These are phyloP conservation scores for Venturiaceae sp. DNA, from an alignment of 2,329 filamentous ascomycete genomes.

Conservation along the genomic window DNA sequence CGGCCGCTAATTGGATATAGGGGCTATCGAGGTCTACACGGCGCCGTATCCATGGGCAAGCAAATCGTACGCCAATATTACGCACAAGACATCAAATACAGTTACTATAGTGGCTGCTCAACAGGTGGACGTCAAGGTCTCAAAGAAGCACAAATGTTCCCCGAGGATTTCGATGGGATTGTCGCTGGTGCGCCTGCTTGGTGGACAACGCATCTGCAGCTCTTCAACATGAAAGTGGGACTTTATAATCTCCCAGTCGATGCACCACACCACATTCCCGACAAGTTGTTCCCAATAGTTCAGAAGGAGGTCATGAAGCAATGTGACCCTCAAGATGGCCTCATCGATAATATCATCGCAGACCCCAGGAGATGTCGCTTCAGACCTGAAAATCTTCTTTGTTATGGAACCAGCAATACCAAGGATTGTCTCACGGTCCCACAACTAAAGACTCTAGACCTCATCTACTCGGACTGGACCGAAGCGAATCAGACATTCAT, in stretches of 20 bases:
- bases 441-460: too few relatives aligned
- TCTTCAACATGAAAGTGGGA: neutral
- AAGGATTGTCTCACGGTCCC: too few relatives aligned
- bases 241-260: neutral
- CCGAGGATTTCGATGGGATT: constrained; percentile 27
- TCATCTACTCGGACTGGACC: too few relatives aligned
- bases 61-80: neutral
- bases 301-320: constrained; percentile 35
- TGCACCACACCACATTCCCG: neutral
- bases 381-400: too few relatives aligned
- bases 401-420: too few relatives aligned
- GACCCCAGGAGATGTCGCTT: too few relatives aligned
- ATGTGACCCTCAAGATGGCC: constrained; percentile 40
- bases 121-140: constrained; percentile 24
- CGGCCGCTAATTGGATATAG: too few relatives aligned
- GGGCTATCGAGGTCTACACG: neutral
- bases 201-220: neutral
- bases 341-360: constrained; percentile 27
- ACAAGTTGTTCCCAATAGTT: too few relatives aligned
- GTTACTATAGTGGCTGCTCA: constrained; percentile 26
- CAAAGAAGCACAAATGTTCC: constrained; percentile 20
- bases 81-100: neutral
- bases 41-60: neutral
- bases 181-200: constrained; percentile 11
- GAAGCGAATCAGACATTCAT: too few relatives aligned